Percentiles rank a stretch among this genome's conserved stretches.
Conservation (phyloP, 1,284 basidiomycete species). For the Anthracocystis panici-leucophaei region DNA sequence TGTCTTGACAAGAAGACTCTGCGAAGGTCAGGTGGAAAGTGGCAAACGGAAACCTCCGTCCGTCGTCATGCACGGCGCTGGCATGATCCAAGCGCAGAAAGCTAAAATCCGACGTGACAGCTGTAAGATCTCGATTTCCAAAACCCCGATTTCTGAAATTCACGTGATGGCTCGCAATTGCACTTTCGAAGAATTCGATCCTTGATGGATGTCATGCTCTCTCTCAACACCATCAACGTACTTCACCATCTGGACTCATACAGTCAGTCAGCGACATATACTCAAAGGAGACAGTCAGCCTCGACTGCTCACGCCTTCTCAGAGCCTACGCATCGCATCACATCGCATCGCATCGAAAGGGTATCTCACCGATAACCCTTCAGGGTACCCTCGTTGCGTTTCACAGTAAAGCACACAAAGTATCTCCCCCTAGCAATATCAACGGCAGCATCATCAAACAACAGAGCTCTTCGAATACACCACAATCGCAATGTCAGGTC, state of each 20-base stretch:
- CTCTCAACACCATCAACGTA: conserved; percentile 14
- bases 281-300: not conserved
- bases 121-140: conserved; percentile 7
- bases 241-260: not conserved
- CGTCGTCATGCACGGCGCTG: not conserved
- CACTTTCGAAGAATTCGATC: conserved; percentile 21
- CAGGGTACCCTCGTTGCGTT: not conserved
- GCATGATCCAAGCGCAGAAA: conserved; percentile 8
- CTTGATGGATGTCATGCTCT: conserved; percentile 6
- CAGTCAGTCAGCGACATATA: not conserved
- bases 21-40: not conserved
- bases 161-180: conserved; percentile 24
- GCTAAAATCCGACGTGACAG: conserved; percentile 10
- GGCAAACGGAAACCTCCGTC: not conserved
- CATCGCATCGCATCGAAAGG: not conserved
- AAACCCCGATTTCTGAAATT: conserved; percentile 18
- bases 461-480: not conserved
- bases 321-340: not conserved
- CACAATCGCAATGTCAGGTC: conserved; percentile 35
- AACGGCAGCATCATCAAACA: not conserved
- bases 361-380: not conserved
- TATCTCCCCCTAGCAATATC: too few relatives aligned
- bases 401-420: not conserved
- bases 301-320: too few relatives aligned
- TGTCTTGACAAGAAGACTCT: not conserved